Evolutionary conservation across 768 basidiomycete genomes (phyloP), one percentile per base, ranked within the genome.

Genomic region (Suillus luteus): DNA sequence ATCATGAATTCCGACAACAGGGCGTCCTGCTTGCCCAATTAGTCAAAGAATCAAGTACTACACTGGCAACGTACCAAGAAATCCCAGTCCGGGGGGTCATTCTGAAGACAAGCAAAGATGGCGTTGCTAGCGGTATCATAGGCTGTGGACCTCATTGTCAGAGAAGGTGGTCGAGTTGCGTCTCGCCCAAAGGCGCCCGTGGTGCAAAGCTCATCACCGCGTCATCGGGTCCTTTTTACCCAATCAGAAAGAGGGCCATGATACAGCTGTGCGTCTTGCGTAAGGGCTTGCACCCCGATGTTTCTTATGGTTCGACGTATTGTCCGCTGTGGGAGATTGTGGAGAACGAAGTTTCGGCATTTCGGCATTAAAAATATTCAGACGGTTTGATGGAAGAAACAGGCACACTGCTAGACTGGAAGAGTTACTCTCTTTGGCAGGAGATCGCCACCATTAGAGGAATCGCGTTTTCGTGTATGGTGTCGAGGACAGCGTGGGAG

Each of bases 341-440:
- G 74, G 74, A 75, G 70, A 75, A 62, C 52, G 63, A 66, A 67
- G 67, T 46, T 48, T 75, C 74, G 74, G 74, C 74, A 75, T 75
- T 60, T 76, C 74, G 74, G 74, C 74, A 58, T 59, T 3, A 22
- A 57, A 38, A 9, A 24, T 37, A 57, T 57, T 31, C 31, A 31
- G 31, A 31, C 31, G 31, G 4, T 31, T 40, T 22, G 55, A 57
- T 57, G 55, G 37, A 57, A 57, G 37, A 38, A 57, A 24, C 22
- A 57, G 55, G 55, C 22, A 55, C 55, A 57, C 15, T 38, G 55
- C 55, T 9, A 55, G 35, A 15, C 24, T 57, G 38, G 22, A 57
- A 40, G 38, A 15, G 24, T 38, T 38, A 40, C 38, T 33, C 19
- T 54, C 31, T 54, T 19, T 33, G 49, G 27, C 49, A 51, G n/a